A percentile compares a stretch with the other conserved stretches of the same genome.
phyloP scores from a whole-genome alignment of 768 basidiomycete species.

The Phanerodontia chrysosporium region DNA sequence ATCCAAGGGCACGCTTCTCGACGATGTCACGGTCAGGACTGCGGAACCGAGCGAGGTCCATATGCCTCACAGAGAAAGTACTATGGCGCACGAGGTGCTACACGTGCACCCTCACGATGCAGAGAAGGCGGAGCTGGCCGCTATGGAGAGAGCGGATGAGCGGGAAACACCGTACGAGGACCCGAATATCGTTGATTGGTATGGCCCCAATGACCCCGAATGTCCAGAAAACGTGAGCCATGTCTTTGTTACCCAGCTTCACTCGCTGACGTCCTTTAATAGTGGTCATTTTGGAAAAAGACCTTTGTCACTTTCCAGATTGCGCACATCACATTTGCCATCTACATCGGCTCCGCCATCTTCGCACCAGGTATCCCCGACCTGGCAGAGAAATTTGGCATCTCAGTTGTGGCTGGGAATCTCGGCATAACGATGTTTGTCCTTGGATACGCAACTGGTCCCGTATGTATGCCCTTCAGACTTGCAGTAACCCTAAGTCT shows the following conservation, averaged over 20 bases:
- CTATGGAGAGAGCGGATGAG: neutral
- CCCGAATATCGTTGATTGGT: slow-evolving; percentile 21
- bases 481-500: neutral
- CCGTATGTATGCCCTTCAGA: neutral
- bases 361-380: slow-evolving; percentile 27
- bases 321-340: slow-evolving; percentile 28
- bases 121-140: neutral
- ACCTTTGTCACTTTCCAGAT: slow-evolving; percentile 28
- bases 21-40: no score
- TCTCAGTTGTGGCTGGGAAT: slow-evolving; percentile 25
- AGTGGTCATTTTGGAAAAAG: slow-evolving; percentile 28
- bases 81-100: neutral
- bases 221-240: slow-evolving; percentile 19
- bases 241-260: neutral
- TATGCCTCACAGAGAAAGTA: neutral
- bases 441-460: slow-evolving; percentile 18
- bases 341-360: slow-evolving; percentile 33
- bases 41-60: neutral
- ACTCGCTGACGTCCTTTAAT: neutral
- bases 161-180: neutral
- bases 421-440: slow-evolving; percentile 28
- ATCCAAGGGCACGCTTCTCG: neutral
- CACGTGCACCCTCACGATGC: neutral
- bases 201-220: slow-evolving; percentile 27
- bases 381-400: slow-evolving; percentile 24